Base-by-base conservation (phyloP, 164 flowering plant genomes). In the Amborella trichopoda region DNA sequence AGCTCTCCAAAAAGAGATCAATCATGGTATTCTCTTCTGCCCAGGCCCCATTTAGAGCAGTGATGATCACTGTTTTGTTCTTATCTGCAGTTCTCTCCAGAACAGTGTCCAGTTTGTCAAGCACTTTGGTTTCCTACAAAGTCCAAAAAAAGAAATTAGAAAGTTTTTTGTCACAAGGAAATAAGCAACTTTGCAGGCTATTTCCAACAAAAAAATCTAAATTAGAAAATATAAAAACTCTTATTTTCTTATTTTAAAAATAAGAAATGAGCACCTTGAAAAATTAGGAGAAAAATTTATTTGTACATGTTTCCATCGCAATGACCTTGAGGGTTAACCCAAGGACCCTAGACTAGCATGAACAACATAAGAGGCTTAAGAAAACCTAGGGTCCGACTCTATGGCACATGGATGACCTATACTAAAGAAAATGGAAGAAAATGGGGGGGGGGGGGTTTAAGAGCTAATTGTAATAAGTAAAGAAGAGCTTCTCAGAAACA, bases 1-100 rank as follows among this genome's bases (percentile, higher is more conserved):
- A 65, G 41, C 81, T 70, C 58, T 66, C 63, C 0, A 71, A 62
- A 52, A 75, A 66, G 32, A 75, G 65, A 44, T 75, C 72, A 9
- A 68, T 58, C 3, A 68, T 12, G 5, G 74, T 65, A 40, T 36
- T 54, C 3, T 70, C 62, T 18, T 28, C 22, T 16, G 78, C 61
- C 73, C 71, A 70, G 27, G 62, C 58, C 21, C 56, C 27, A 21
- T 66, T 55, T 6, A 74, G n/a, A 3, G 62, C 38, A n/a, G 73
- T 70, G 5, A 74, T 5, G 25, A 74, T 56, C 8, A 74, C 66
- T 6, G 70, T 59, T 37, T 59, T 58, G 34, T 66, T 61, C 14
- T 18, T 21, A 62, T 44, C 68, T 16, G 71, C 26, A 20, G 67
- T 68, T 26, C 8, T 48, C 53, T 25, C 41, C 23, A 73, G 41